A percentile compares a stretch with the other conserved stretches of the same genome.
Conservation (phyloP, 1,139 yeast genomes). For the Blastobotrys buckinghamii region DNA sequence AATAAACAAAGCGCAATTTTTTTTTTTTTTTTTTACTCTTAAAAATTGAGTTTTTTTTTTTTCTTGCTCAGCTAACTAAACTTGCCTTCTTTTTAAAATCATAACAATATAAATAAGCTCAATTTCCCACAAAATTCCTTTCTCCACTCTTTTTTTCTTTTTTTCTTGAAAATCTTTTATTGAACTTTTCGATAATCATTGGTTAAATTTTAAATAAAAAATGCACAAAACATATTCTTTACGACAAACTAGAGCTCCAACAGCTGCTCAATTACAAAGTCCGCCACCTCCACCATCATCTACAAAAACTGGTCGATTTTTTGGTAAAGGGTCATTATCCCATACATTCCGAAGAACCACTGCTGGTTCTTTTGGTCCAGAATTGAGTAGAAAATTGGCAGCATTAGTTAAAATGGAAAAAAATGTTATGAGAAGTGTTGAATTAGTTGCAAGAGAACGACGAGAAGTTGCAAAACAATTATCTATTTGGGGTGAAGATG, state of each 20-base stretch:
- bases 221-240: conserved; percentile 99
- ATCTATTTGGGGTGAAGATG: conserved; percentile 96
- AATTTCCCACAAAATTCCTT: not conserved
- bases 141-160: not conserved
- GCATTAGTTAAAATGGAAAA: conserved; percentile 93
- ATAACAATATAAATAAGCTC: not conserved
- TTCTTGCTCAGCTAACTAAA: too few species aligned
- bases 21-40: not conserved
- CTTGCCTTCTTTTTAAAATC: too few species aligned
- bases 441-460: conserved; percentile 90
- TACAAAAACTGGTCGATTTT: conserved; percentile 77
- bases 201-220: conserved; percentile 21
- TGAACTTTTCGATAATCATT: too few species aligned
- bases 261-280: conserved; percentile 88
- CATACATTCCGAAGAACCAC: conserved; percentile 77
- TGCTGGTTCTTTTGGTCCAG: conserved; percentile 95
- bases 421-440: conserved; percentile 90
- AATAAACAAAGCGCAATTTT: not conserved
- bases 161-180: too few species aligned
- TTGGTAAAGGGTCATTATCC: conserved; percentile 84
- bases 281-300: conserved; percentile 95
- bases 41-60: not conserved
- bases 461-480: conserved; percentile 95
- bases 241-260: conserved; percentile 93
- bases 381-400: conserved; percentile 83